Conservation (phyloP, 2,329 filamentous ascomycete genomes). For the Monilinia aucupariae region DNA sequence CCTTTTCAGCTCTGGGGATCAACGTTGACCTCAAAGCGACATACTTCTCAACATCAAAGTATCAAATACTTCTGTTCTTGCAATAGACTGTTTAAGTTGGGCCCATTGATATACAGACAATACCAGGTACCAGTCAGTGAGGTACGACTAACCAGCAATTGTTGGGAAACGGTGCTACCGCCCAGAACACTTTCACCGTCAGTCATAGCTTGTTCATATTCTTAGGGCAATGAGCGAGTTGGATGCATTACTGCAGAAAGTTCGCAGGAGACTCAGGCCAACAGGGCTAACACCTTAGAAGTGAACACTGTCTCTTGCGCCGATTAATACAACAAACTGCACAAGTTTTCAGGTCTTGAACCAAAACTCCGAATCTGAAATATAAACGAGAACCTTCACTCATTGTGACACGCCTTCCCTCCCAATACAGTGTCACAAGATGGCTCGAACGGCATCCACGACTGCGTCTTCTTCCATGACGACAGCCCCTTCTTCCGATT, state of each 20-base stretch:
- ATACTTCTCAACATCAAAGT: background rate
- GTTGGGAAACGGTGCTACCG: background rate
- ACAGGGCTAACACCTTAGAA: background rate
- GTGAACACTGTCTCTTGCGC: background rate
- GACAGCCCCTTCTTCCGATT: background rate
- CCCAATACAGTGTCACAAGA: conserved; percentile 9
- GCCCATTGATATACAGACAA: background rate
- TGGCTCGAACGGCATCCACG: conserved; percentile 17
- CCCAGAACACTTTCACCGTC: background rate
- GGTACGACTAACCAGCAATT: background rate
- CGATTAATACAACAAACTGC: background rate
- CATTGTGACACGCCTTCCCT: background rate
- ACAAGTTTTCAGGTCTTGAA: background rate
- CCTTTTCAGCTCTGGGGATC: background rate
- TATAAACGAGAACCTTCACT: background rate
- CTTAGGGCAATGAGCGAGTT: background rate
- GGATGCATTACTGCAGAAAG: background rate
- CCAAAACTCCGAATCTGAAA: background rate
- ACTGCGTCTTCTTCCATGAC: background rate
- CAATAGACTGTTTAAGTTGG: background rate
- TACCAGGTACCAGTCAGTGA: background rate
- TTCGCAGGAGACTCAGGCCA: background rate
- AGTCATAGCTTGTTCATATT: background rate
- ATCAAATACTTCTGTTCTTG: background rate
- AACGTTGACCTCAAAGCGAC: background rate